Evolutionary conservation across 257 asterid genomes (phyloP).

Genomic region (Jacaranda mimosifolia): DNA sequence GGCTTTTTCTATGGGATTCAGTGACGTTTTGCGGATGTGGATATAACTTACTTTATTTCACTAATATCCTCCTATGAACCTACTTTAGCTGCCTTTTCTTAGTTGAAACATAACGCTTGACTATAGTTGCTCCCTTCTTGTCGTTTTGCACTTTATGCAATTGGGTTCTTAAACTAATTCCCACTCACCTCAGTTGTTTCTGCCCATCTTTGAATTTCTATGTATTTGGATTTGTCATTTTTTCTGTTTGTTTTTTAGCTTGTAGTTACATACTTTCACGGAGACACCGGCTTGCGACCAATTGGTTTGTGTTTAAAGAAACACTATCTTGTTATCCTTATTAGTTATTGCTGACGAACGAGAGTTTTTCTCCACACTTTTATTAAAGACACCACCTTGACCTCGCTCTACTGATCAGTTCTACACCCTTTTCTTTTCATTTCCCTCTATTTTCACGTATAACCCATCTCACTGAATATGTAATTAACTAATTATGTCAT

Average conservation of each 20-base stretch:
- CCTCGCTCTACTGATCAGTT: too few relatives aligned
- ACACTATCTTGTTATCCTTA: background rate
- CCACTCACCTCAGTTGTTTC: too few relatives aligned
- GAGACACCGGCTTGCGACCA: background rate
- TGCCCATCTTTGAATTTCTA: background rate
- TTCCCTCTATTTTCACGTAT: too few relatives aligned
- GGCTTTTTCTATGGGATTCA: too few relatives aligned
- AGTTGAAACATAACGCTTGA: background rate
- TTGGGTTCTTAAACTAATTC: too few relatives aligned
- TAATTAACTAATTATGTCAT: too few relatives aligned
- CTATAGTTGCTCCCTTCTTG: background rate
- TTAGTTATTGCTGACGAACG: background rate
- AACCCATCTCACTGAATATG: too few relatives aligned
- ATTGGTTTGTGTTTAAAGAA: background rate
- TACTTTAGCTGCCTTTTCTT: slow-evolving; percentile 1
- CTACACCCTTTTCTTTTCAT: too few relatives aligned
- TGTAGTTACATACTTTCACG: too few relatives aligned
- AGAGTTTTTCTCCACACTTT: background rate
- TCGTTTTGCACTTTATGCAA: too few relatives aligned
- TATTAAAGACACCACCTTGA: background rate
- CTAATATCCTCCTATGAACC: background rate
- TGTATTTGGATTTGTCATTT: background rate
- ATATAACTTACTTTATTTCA: too few relatives aligned
- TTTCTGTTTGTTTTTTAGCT: background rate
- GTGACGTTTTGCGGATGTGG: too few relatives aligned